Base-by-base conservation (phyloP, 805 yeast species). In the Wickerhamomyces bovis region DNA sequence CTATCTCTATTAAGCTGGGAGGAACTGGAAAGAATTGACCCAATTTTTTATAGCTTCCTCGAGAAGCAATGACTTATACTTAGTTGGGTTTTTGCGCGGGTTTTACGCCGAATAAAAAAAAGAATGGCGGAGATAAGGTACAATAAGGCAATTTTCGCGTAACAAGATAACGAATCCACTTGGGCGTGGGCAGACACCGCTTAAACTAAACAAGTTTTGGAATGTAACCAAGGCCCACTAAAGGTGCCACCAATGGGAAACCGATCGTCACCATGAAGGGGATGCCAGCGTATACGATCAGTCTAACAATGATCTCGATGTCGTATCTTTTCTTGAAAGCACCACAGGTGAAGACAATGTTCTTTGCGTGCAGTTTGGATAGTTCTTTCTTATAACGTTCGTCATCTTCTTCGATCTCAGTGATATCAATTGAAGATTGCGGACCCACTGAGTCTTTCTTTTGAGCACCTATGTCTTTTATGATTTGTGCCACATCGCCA, bases 261-360 rank as follows among this genome's bases (percentile, higher is more conserved):
- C 59, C 59, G 6, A 66, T 38, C 6, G 76, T 64, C 0, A 85
- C 83, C 28, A 76, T 64, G 23, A 71, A 56, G 0, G 94, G 76
- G 25, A 92, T 79, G 0, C 98, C 98, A 1, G 86, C 83, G 65
- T 92, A 92, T 1, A 89, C 85, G 16, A 85, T 65, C 51, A 86
- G 68, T 56, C 95, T 74, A 10, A 94, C 89, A 28, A 87, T 65
- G 3, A 88, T 85, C 51, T 85, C 92, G 26, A 85, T 81, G 47
- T 81, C 89, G 54, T 83, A 82, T 42, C 90, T 73, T 3, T 80
- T 75, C 47, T 72, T 72, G 57, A 76, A 78, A 0, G 80, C 85
- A 15, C 75, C 77, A 52, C 73, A 67, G 2, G 64, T 60, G 23
- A 52, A 58, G 2, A 52, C 39, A 15, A 51, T 54, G 31, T 52